Evolutionary conservation across 768 basidiomycete species (phyloP).

Genomic region (Calocybe indica): DNA sequence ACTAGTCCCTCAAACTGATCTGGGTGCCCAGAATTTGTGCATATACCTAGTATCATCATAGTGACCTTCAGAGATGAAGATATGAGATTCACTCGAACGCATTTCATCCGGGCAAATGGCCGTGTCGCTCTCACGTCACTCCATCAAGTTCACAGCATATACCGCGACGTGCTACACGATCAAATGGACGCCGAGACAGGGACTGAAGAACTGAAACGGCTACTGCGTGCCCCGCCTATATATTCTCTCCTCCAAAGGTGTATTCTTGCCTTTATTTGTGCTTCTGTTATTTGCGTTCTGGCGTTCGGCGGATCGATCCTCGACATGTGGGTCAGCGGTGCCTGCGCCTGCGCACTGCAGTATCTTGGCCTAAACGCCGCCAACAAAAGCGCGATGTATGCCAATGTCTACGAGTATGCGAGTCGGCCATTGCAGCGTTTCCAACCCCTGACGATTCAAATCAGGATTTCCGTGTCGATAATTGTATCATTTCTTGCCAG

Average conservation of each 20-base stretch:
- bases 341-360: slow-evolving; percentile 63
- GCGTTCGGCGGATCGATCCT: slow-evolving; percentile 77
- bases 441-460: not conserved
- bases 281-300: slow-evolving; percentile 76
- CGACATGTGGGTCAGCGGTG: slow-evolving; percentile 80
- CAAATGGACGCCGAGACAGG: slow-evolving; percentile 70
- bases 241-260: slow-evolving; percentile 68
- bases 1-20: not conserved
- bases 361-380: slow-evolving; percentile 80
- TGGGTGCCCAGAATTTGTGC: slow-evolving; percentile 59
- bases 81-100: slow-evolving; percentile 64
- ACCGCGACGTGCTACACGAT: slow-evolving; percentile 84
- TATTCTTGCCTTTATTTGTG: slow-evolving; percentile 68
- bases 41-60: slow-evolving; percentile 73
- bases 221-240: slow-evolving; percentile 60
- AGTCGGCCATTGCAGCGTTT: not conserved
- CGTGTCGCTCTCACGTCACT: slow-evolving; percentile 79
- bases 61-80: slow-evolving; percentile 78
- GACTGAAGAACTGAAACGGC: slow-evolving; percentile 54
- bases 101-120: slow-evolving; percentile 80
- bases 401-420: slow-evolving; percentile 92
- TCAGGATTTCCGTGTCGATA: slow-evolving; percentile 79
- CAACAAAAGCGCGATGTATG: slow-evolving; percentile 82
- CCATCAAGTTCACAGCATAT: slow-evolving; percentile 77
- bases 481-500: slow-evolving; percentile 80